Evolutionary conservation across 352 stramenopile genomes (phyloP), one percentile per base, ranked within the genome.

Genomic region (Phytophthora aleatoria): DNA sequence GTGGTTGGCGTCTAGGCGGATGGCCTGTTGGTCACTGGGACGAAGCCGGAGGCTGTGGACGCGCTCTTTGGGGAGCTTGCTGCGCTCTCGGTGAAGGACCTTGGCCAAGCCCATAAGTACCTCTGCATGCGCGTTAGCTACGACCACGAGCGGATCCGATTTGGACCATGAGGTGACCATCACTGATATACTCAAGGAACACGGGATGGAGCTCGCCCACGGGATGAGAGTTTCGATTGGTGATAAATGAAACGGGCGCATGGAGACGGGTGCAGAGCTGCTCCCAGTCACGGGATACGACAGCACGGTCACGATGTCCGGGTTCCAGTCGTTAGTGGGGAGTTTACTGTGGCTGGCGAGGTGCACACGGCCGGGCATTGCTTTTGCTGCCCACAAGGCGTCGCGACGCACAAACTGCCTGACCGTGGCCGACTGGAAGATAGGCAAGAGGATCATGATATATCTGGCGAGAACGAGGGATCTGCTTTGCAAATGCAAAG

Each of bases 301-400:
- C 9, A 48, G 42, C 2, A 36, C 15, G 3, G n/a, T 47, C n/a
- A 27, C 41, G 12, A 10, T 74, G 3, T 43, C 35, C 5, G 65
- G 12, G 20, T 73, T 81, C 36, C 68, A 77, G 54, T 80, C 72
- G 0, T 35, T 83, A 0, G 58, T 76, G 2, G 71, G 71, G 0
- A 78, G 62, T 26, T 53, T 79, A 11, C 20, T 77, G 9, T 79
- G 74, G 71, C 26, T 77, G 0, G 28, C 74, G 8, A 24, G 70
- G 0, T 77, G 59, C 48, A 79, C 64, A 0, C 28, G 70, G 5
- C 67, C 74, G 0, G 59, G 73, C 57, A 76, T 73, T 27, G 13
- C 61, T 5, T 77, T 64, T 48, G 65, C 60, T 0, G 64, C 76
- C 5, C 58, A 79, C 50, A 39, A 61, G 8, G 26, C 43, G 12